Percentiles rank a stretch among this genome's conserved stretches.
Conservation (phyloP, 768 basidiomycete genomes). For the Hemileccinum impolitum region DNA sequence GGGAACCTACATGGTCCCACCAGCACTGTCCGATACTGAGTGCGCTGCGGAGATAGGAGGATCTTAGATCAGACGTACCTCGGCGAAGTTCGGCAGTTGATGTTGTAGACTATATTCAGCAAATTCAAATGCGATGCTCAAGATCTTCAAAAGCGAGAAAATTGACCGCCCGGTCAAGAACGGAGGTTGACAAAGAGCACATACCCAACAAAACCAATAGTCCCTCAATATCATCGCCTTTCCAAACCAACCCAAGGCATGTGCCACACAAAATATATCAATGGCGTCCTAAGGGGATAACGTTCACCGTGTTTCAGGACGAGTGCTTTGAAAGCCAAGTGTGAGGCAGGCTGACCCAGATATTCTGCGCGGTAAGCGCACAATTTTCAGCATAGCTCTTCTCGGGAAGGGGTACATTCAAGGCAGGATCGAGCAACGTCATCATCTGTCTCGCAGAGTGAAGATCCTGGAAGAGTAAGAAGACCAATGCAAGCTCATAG, state of each 20-base stretch:
- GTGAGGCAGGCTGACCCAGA: constrained; percentile 54
- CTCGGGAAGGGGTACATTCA: constrained; percentile 74
- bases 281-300: constrained; percentile 56
- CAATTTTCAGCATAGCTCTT: constrained; percentile 87
- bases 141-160: constrained; percentile 47
- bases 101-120: constrained; percentile 88
- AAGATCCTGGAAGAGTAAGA: constrained; percentile 83
- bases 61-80: constrained; percentile 48
- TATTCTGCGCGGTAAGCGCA: constrained; percentile 50
- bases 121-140: constrained; percentile 84
- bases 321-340: not conserved
- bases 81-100: constrained; percentile 83
- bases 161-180: not conserved
- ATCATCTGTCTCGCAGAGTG: constrained; percentile 74
- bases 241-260: constrained; percentile 86
- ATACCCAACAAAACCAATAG: constrained; percentile 93
- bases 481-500: constrained; percentile 80
- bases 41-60: constrained; percentile 17
- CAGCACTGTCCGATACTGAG: constrained; percentile 56
- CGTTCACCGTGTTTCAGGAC: constrained; percentile 3
- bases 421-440: constrained; percentile 67
- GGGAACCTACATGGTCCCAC: constrained; percentile 81
- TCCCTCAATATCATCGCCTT: constrained; percentile 88
- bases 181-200: constrained; percentile 13
- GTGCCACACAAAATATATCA: constrained; percentile 85